Evolutionary conservation across 2,329 filamentous ascomycete genomes (phyloP), one percentile per base, ranked within the genome.

Genomic region (Paecilomyces dactylethromorphus): DNA sequence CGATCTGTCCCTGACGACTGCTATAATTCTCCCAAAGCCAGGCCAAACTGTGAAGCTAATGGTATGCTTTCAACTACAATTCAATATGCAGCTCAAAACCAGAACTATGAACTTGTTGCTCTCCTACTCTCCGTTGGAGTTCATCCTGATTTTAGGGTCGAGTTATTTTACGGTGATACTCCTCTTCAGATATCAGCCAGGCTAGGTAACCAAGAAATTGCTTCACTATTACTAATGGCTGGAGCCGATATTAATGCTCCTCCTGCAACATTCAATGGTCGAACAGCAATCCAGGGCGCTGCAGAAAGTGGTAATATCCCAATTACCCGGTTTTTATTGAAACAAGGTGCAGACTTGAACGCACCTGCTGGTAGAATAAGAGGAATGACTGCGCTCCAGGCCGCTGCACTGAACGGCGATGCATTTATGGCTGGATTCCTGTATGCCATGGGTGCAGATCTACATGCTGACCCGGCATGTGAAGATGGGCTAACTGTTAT

Each of bases 361-460:
- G 60, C 63, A 3, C 53, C 58, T 11, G 54, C 62, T 11, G 35
- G 26, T 12, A 2, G 24, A 3, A 21, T 3, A 11, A 4, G 53
- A 31, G 58, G 64, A 18, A 22, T 50, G 12, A 66, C 65, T 22
- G 65, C 66, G 7, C 56, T 67, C 8, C 64, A 68, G 55, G 60
- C 58, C 11, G 64, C 62, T n/a, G 60, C 11, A 32, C 6, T 6
- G 6, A 2, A 11, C 6, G 31, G 31, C 11, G 6, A 32, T 32
- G 11, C 6, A 11, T 11, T 7, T 32, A 32, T 32, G 31, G 6
- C 11, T 32, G 31, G 11, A 32, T 32, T 32, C 11, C 31, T 32
- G 1, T 32, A 32, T 32, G 31, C 31, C 31, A 32, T 7, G 6
- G 31, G 31, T 32, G 31, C 31, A 7, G 31, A 32, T 32, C 31